Conservation (phyloP, 2,329 filamentous ascomycete genomes). For the Apiospora malaysiana region DNA sequence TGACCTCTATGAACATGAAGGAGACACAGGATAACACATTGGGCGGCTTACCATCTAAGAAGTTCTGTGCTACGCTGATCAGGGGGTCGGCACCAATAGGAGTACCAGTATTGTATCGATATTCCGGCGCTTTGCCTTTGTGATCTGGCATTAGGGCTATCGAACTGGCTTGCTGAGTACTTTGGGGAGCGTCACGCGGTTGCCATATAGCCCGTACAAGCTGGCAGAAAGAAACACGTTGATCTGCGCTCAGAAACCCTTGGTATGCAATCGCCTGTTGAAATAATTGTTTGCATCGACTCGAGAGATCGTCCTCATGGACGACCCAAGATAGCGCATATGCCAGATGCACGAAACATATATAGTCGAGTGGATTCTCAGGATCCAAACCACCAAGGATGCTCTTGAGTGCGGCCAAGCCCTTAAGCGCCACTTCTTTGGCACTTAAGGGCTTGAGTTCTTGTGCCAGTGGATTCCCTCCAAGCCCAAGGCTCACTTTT, state of each 20-base stretch:
- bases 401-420: constrained; percentile 48
- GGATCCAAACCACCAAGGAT: constrained; percentile 47
- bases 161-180: constrained; percentile 29
- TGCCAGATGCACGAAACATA: constrained; percentile 59
- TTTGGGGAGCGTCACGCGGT: constrained; percentile 42
- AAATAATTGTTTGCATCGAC: constrained; percentile 49
- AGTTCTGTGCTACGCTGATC: constrained; percentile 49
- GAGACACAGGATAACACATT: neutral
- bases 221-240: constrained; percentile 48
- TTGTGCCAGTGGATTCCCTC: constrained; percentile 49
- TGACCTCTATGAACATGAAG: too few species aligned
- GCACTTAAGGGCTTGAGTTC: constrained; percentile 47
- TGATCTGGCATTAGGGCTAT: constrained; percentile 33
- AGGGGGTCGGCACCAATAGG: constrained; percentile 44
- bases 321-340: constrained; percentile 57
- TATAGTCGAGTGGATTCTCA: constrained; percentile 48
- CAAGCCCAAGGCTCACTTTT: constrained; percentile 38
- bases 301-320: constrained; percentile 47
- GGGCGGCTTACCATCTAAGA: constrained; percentile 54
- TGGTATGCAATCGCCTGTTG: constrained; percentile 53
- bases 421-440: constrained; percentile 46
- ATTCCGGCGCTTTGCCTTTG: constrained; percentile 51
- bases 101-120: constrained; percentile 23
- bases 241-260: constrained; percentile 43
- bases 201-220: constrained; percentile 56